phyloP scores from a whole-genome alignment of 495 filamentous ascomycete species.

The Hyphodiscus hymeniophilus region DNA sequence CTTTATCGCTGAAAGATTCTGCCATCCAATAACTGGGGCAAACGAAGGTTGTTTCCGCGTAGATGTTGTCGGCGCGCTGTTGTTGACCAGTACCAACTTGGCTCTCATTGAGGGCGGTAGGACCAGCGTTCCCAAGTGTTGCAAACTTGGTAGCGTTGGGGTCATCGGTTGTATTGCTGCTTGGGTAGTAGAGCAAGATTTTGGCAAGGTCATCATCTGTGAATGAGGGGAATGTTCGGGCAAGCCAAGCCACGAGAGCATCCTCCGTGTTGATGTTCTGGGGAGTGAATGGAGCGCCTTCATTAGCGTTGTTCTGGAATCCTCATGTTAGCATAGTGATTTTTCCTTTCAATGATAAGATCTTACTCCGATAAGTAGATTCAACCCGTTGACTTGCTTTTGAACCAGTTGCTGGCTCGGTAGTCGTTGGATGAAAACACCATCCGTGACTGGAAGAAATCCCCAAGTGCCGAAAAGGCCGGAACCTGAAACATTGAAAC shows the following conservation, averaged over 20 bases:
- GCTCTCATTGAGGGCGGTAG: constrained; percentile 29
- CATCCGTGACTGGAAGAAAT: constrained; percentile 57
- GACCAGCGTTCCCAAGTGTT: constrained; percentile 32
- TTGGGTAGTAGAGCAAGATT: not conserved
- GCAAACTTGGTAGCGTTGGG: constrained; percentile 27
- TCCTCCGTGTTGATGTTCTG: not conserved
- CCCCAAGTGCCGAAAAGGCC: constrained; percentile 38
- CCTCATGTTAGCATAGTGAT: not conserved
- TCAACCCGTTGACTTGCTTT: constrained; percentile 42
- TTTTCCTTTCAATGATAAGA: not conserved
- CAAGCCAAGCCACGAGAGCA: not conserved
- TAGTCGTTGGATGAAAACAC: constrained; percentile 40
- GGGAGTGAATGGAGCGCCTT: constrained; percentile 25
- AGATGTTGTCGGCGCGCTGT: constrained; percentile 34
- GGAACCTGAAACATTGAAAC: constrained; percentile 35
- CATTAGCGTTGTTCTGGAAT: constrained; percentile 46
- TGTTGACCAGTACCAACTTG: constrained; percentile 28
- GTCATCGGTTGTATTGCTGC: constrained; percentile 9
- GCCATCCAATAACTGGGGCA: constrained; percentile 57
- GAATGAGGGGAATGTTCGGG: not conserved
- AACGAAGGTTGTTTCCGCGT: constrained; percentile 51
- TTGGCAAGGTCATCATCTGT: not conserved
- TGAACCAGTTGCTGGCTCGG: constrained; percentile 41
- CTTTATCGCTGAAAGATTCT: constrained; percentile 24
- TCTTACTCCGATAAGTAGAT: constrained; percentile 40